Conservation (phyloP, 2,329 filamentous ascomycete genomes). For the Aspergillus ochraceoroseus region DNA sequence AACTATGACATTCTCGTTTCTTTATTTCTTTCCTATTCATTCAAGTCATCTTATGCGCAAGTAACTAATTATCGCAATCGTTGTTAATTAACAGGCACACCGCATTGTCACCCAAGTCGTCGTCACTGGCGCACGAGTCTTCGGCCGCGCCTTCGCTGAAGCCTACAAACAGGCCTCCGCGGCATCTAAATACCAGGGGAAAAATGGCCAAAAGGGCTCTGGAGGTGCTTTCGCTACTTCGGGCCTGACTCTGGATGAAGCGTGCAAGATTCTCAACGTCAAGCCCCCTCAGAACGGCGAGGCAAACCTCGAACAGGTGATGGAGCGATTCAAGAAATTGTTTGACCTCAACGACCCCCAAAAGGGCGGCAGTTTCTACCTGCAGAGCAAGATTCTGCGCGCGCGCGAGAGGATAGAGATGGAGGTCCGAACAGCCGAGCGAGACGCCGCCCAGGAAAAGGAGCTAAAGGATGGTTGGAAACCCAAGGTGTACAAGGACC, state of each 20-base stretch:
- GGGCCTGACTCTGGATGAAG: conserved; percentile 89
- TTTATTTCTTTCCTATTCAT: not conserved
- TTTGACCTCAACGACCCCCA: conserved; percentile 93
- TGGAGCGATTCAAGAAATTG: conserved; percentile 84
- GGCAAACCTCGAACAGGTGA: conserved; percentile 71
- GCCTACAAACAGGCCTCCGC: conserved; percentile 94
- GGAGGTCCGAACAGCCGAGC: conserved; percentile 68
- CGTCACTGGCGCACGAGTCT: conserved; percentile 81
- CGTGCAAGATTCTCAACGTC: conserved; percentile 95
- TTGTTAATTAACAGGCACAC: conserved; percentile 62
- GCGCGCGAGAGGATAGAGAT: conserved; percentile 88
- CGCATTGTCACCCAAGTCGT: conserved; percentile 91
- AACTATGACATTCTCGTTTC: not conserved
- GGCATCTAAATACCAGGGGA: conserved; percentile 72
- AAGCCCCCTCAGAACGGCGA: conserved; percentile 76
- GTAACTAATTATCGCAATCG: not conserved
- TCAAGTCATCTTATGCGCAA: not conserved
- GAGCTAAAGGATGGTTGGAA: conserved; percentile 84
- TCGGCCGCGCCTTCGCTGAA: conserved; percentile 87
- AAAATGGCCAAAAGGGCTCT: conserved; percentile 52
- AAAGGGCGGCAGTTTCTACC: conserved; percentile 95
- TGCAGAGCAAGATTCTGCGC: conserved; percentile 92
- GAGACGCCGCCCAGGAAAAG: conserved; percentile 67
- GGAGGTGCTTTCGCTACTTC: conserved; percentile 53
- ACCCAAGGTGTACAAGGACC: conserved; percentile 90